A percentile compares a stretch with the other conserved stretches of the same genome.
phyloP scores from a whole-genome alignment of 2,329 filamentous ascomycete species.

The Helotiales sp. region DNA sequence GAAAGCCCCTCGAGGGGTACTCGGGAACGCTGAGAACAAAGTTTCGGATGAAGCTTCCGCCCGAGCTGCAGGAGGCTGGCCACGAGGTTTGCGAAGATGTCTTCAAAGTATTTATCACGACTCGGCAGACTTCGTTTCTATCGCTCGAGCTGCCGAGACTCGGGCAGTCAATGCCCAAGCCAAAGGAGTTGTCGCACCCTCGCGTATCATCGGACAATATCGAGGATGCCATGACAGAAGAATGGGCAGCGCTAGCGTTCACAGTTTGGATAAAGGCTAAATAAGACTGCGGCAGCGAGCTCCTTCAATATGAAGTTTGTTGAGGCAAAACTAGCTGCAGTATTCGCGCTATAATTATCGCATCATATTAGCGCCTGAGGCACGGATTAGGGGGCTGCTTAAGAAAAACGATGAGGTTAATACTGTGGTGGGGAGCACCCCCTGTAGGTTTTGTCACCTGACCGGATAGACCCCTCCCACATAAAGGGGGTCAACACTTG shows the following conservation, averaged over 20 bases:
- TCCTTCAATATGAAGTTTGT: background rate
- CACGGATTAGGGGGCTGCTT: background rate
- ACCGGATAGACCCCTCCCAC: no score
- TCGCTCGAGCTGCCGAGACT: background rate
- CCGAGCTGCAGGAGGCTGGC: background rate
- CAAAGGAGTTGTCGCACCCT: background rate
- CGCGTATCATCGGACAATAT: background rate
- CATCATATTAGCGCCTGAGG: background rate
- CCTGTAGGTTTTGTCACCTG: no score
- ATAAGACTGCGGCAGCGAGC: background rate
- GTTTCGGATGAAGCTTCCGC: background rate
- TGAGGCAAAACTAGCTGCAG: background rate
- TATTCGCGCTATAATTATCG: background rate
- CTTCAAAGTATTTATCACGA: background rate
- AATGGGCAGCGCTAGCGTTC: background rate
- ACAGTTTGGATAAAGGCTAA: background rate
- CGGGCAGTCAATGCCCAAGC: background rate
- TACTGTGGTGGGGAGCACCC: no score
- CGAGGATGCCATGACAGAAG: background rate
- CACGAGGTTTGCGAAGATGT: background rate
- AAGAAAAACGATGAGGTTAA: background rate
- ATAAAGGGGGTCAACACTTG: no score
- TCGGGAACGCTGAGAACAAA: background rate
- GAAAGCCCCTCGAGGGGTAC: background rate
- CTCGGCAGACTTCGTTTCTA: background rate